These are phyloP conservation scores for Senecio squalidus DNA, from an alignment of 140 eudicot species.

Conservation along the genomic window DNA sequence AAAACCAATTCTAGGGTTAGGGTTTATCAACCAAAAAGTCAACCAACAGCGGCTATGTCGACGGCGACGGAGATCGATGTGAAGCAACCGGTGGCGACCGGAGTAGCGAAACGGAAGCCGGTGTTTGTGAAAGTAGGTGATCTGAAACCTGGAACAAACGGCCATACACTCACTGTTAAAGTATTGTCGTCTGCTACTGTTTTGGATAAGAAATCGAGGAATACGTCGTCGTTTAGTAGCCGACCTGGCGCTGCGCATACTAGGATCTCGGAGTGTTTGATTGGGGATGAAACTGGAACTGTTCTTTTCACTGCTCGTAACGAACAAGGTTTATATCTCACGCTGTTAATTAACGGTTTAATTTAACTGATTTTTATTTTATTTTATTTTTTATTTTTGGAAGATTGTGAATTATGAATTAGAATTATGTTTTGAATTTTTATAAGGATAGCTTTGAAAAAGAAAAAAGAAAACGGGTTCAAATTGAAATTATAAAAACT, in stretches of 20 bases:
- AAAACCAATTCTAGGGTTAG: background rate
- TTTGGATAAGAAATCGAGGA: slow-evolving; percentile 43
- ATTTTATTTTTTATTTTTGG: too few species aligned
- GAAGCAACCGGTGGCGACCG: slow-evolving; percentile 13
- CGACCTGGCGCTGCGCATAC: slow-evolving; percentile 23
- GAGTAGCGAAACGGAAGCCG: slow-evolving; percentile 43
- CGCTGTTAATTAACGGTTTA: background rate
- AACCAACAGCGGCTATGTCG: slow-evolving; percentile 19
- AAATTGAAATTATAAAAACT: too few species aligned
- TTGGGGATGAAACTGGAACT: slow-evolving; percentile 34
- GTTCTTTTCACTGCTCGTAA: slow-evolving; percentile 37
- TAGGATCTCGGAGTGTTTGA: slow-evolving; percentile 33
- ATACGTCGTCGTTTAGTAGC: slow-evolving; percentile 24
- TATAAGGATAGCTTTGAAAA: too few species aligned
- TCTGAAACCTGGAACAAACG: slow-evolving; percentile 54
- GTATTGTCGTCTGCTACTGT: slow-evolving; percentile 43
- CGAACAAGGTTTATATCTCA: too few species aligned
- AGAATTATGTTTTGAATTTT: too few species aligned
- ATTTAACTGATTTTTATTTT: too few species aligned
- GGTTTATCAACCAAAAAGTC: slow-evolving; percentile 8
- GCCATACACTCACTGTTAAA: slow-evolving; percentile 50
- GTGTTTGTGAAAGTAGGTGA: slow-evolving; percentile 47
- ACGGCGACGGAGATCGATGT: slow-evolving; percentile 9
- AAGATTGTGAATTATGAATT: too few species aligned
- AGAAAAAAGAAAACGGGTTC: too few species aligned